phyloP scores from a whole-genome alignment of 2,329 filamentous ascomycete species.

The Byssothecium circinans region DNA sequence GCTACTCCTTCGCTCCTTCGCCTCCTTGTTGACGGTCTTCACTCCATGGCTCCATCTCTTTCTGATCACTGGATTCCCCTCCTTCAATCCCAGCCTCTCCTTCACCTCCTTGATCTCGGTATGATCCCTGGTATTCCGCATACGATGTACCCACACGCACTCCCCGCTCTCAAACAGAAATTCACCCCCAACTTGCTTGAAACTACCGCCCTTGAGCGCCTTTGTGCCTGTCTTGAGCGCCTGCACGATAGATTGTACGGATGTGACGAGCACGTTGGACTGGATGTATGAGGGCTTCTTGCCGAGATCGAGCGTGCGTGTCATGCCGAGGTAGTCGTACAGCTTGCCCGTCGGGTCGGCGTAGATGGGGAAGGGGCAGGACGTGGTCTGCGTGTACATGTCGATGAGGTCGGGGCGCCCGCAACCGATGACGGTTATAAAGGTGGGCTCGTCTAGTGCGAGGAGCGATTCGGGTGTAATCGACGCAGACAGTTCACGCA shows the following conservation, averaged over 20 bases:
- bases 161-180: conserved; percentile 74
- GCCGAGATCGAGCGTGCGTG: conserved; percentile 63
- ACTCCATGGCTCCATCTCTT: conserved; percentile 41
- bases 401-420: conserved; percentile 69
- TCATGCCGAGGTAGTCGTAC: conserved; percentile 70
- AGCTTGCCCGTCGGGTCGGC: conserved; percentile 70
- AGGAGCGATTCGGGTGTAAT: conserved; percentile 52
- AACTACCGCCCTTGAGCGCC: conserved; percentile 65
- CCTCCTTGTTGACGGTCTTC: conserved; percentile 25
- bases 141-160: conserved; percentile 79
- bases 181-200: conserved; percentile 73
- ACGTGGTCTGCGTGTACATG: conserved; percentile 64
- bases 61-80: conserved; percentile 26
- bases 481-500: conserved; percentile 62
- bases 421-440: conserved; percentile 71
- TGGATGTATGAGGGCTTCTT: conserved; percentile 66
- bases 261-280: conserved; percentile 49
- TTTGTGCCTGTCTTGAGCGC: conserved; percentile 62
- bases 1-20: conserved; percentile 25
- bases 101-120: conserved; percentile 69
- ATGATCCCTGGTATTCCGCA: conserved; percentile 78
- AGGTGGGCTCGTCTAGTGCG: conserved; percentile 58
- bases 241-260: conserved; percentile 61
- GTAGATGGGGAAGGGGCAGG: conserved; percentile 74
- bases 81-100: conserved; percentile 58